Evolutionary conservation across 768 basidiomycete genomes (phyloP).

Genomic region (Lentinula sp.): DNA sequence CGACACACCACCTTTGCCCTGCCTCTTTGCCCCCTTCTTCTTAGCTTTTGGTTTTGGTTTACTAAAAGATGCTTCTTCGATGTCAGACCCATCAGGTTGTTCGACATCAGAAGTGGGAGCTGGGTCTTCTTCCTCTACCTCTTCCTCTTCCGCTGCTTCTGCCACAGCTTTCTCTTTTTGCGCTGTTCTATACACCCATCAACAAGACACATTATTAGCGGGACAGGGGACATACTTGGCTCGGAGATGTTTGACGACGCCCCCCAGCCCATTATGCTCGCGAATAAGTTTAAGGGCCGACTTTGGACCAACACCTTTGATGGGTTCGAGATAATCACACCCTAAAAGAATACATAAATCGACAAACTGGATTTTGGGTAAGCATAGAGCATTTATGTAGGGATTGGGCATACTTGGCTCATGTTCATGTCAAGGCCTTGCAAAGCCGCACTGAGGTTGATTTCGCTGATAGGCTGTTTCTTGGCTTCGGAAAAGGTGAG

Average conservation of each 20-base stretch:
- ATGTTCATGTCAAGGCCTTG: slow-evolving; percentile 91
- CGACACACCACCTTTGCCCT: slow-evolving; percentile 70
- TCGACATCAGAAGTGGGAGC: slow-evolving; percentile 42
- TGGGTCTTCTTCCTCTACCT: slow-evolving; percentile 27
- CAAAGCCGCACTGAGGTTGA: slow-evolving; percentile 74
- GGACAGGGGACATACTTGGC: slow-evolving; percentile 49
- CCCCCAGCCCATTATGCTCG: slow-evolving; percentile 69
- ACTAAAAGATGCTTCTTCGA: slow-evolving; percentile 15
- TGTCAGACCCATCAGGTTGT: slow-evolving; percentile 26
- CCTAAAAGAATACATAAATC: slow-evolving; percentile 95
- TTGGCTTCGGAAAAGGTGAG: slow-evolving; percentile 98
- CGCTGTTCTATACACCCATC: slow-evolving; percentile 17
- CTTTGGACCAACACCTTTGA: slow-evolving; percentile 94
- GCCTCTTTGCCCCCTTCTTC: slow-evolving; percentile 42
- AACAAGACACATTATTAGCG: not conserved
- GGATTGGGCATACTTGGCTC: slow-evolving; percentile 55
- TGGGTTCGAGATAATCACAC: slow-evolving; percentile 99
- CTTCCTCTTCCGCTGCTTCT: slow-evolving; percentile 17
- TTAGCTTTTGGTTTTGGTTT: slow-evolving; percentile 26
- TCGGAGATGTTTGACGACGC: slow-evolving; percentile 71
- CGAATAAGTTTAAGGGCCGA: slow-evolving; percentile 88
- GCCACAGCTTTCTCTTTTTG: slow-evolving; percentile 29
- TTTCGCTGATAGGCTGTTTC: slow-evolving; percentile 93
- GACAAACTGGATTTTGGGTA: slow-evolving; percentile 64
- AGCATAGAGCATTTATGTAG: not conserved